These are phyloP conservation scores for Mucor racemosus DNA, from an alignment of 371 early-diverging fungal species.

Conservation along the genomic window DNA sequence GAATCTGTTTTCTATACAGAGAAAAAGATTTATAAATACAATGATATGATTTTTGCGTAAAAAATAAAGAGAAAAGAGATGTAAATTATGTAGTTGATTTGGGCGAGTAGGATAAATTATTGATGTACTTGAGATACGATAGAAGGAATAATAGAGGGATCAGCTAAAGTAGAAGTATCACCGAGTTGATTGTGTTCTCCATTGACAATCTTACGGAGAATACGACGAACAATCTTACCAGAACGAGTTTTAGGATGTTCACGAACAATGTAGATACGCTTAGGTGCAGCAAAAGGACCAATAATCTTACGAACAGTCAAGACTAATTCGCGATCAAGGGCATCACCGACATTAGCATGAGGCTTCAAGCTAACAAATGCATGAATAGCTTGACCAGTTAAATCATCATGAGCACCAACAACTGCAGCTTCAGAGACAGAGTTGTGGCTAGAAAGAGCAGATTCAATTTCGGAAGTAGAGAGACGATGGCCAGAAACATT, in stretches of 20 bases:
- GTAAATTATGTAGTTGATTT: neutral
- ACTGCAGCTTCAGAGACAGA: slow-evolving; percentile 94
- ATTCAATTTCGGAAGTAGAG: slow-evolving; percentile 94
- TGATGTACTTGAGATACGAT: slow-evolving; percentile 19
- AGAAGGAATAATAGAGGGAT: slow-evolving; percentile 49
- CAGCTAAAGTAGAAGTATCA: slow-evolving; percentile 86
- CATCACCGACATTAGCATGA: slow-evolving; percentile 39
- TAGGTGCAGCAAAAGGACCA: slow-evolving; percentile 95
- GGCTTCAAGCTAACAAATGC: slow-evolving; percentile 76
- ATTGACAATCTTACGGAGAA: slow-evolving; percentile 84
- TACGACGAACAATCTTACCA: slow-evolving; percentile 94
- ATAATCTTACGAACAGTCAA: slow-evolving; percentile 83
- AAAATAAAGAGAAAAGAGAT: neutral
- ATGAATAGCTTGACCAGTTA: slow-evolving; percentile 87
- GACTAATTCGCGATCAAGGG: slow-evolving; percentile 66
- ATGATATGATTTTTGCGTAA: neutral
- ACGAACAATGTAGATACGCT: slow-evolving; percentile 77
- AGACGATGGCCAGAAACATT: slow-evolving; percentile 97
- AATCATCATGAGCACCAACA: slow-evolving; percentile 89
- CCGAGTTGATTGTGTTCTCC: slow-evolving; percentile 87
- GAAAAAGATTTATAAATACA: slow-evolving; percentile 6
- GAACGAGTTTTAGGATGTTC: slow-evolving; percentile 96
- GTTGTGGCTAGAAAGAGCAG: slow-evolving; percentile 74
- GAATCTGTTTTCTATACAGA: neutral
- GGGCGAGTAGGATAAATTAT: neutral